Conservation (phyloP, 2,329 filamentous ascomycete species). For the Neonectria ditissima region DNA sequence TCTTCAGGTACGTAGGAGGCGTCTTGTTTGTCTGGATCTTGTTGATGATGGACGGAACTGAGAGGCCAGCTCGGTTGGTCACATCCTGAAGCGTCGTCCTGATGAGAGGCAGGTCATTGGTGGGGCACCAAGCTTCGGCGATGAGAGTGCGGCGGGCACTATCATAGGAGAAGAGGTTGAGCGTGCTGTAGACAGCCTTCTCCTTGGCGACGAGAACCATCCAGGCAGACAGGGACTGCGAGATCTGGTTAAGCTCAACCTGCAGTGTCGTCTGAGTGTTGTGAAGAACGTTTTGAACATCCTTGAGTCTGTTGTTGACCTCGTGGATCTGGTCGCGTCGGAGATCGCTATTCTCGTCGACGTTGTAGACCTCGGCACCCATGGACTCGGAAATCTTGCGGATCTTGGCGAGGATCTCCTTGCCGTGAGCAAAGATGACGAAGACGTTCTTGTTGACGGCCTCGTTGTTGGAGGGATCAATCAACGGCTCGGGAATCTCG, state of each 20-base stretch:
- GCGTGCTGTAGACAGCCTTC: constrained; percentile 94
- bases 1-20: constrained; percentile 96
- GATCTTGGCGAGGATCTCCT: constrained; percentile 98
- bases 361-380: constrained; percentile 93
- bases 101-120: constrained; percentile 88
- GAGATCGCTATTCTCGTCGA: constrained; percentile 97
- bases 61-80: constrained; percentile 93
- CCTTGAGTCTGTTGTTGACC: constrained; percentile 91
- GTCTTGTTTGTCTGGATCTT: constrained; percentile 98
- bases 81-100: constrained; percentile 96
- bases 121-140: constrained; percentile 97
- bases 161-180: constrained; percentile 98
- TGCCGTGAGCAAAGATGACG: constrained; percentile 98
- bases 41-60: constrained; percentile 98
- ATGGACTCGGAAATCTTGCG: constrained; percentile 98
- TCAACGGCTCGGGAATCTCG: constrained; percentile 92
- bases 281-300: constrained; percentile 89
- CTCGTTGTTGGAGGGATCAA: constrained; percentile 94
- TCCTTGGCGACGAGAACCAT: constrained; percentile 98
- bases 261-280: constrained; percentile 97
- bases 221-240: constrained; percentile 92
- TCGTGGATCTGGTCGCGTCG: constrained; percentile 96
- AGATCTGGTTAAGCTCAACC: constrained; percentile 93
- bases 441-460: constrained; percentile 97
- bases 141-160: constrained; percentile 95